Conservation (phyloP, 768 basidiomycete genomes). For the Lyophyllum atratum region DNA sequence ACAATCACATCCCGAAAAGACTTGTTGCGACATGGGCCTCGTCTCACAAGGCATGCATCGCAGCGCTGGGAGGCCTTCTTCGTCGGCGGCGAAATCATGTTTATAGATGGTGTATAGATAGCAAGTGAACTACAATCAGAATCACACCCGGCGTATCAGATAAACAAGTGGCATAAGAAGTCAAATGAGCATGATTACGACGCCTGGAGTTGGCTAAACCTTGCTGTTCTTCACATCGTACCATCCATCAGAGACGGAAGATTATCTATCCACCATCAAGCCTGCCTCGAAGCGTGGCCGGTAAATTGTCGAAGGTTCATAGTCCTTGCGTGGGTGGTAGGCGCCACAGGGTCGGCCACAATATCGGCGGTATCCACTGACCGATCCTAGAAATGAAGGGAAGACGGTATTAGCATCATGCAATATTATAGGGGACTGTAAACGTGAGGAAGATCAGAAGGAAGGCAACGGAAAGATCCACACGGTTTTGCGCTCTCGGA, state of each 20-base stretch:
- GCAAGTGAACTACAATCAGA: neutral
- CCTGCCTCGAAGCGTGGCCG: neutral
- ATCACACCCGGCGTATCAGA: neutral
- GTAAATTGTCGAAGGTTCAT: neutral
- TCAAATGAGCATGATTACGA: neutral
- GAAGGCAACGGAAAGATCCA: constrained; percentile 64
- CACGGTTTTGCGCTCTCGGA: constrained; percentile 33
- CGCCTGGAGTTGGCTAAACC: neutral
- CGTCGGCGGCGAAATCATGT: neutral
- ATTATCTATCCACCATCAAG: neutral
- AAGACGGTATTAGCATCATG: neutral
- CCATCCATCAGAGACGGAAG: neutral
- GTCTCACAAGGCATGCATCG: too few species aligned
- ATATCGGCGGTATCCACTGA: neutral
- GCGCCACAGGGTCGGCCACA: neutral
- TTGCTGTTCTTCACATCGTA: neutral
- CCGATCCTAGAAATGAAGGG: neutral
- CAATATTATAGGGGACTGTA: neutral
- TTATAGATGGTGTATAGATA: neutral
- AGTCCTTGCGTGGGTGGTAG: neutral
- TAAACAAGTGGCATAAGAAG: neutral
- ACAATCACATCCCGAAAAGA: neutral
- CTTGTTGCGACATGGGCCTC: too few species aligned
- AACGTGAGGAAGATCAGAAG: constrained; percentile 39
- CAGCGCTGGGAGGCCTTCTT: neutral